A percentile compares a stretch with the other conserved stretches of the same genome.
These are phyloP conservation scores for Thecaphora thlaspeos DNA, from an alignment of 1,284 basidiomycete genomes.

Conservation along the genomic window DNA sequence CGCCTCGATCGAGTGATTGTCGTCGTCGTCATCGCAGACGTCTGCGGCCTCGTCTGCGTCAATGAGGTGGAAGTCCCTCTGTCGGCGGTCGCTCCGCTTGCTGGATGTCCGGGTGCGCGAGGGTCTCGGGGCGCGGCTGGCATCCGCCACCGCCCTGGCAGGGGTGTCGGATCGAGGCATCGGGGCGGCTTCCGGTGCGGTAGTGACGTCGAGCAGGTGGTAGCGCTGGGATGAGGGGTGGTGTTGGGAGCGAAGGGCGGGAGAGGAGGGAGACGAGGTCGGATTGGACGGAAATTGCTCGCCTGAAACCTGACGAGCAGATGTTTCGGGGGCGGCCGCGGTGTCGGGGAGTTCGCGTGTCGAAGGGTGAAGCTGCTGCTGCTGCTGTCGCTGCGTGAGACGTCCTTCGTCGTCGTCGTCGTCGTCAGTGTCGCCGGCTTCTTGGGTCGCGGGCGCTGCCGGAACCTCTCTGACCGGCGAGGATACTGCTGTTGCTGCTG, in stretches of 20 bases:
- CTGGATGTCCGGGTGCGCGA: not conserved
- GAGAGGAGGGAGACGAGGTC: too few species aligned
- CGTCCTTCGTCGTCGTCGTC: too few species aligned
- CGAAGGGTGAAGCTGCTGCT: too few species aligned
- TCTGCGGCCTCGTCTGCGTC: not conserved
- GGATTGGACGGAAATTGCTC: not conserved
- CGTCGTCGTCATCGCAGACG: not conserved
- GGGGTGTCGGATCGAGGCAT: not conserved
- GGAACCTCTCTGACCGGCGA: too few species aligned
- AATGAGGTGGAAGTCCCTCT: not conserved
- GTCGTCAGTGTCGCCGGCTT: too few species aligned
- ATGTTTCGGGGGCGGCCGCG: too few species aligned
- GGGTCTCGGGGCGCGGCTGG: not conserved
- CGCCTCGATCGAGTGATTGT: slow-evolving; percentile 17
- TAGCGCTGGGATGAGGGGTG: too few species aligned
- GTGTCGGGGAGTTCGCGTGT: too few species aligned
- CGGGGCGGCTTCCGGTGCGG: not conserved
- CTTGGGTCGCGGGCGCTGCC: too few species aligned
- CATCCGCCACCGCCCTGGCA: not conserved
- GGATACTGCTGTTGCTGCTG: not conserved
- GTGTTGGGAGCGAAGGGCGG: too few species aligned
- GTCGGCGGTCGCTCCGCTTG: not conserved
- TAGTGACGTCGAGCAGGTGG: not conserved
- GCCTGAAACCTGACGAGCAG: too few species aligned
- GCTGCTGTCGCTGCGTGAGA: too few species aligned